A percentile compares a stretch with the other conserved stretches of the same genome.
Conservation (phyloP, 2,329 filamentous ascomycete genomes). For the Aspergillus fumigatiaffinis region DNA sequence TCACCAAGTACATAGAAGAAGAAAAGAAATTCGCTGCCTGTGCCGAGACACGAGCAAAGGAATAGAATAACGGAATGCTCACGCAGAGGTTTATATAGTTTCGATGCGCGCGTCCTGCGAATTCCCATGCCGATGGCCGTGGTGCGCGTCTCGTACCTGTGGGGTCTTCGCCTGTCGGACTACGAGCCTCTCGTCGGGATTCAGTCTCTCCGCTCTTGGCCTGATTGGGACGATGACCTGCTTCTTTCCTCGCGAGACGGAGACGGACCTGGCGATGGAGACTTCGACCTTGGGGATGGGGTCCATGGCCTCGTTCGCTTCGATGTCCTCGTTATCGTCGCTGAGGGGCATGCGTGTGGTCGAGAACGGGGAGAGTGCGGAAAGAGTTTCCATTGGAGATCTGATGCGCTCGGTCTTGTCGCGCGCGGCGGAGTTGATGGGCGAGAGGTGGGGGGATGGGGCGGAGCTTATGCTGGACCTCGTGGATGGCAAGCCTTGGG, state of each 20-base stretch:
- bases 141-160: conserved; percentile 24
- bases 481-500: conserved; percentile 10
- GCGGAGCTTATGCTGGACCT: conserved; percentile 8
- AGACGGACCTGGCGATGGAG: conserved; percentile 38
- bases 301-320: conserved; percentile 4
- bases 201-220: conserved; percentile 19
- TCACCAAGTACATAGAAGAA: background rate
- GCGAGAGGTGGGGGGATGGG: conserved; percentile 14
- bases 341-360: conserved; percentile 15
- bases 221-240: conserved; percentile 37
- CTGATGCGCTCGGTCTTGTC: conserved; percentile 10
- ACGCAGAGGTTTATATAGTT: conserved; percentile 9
- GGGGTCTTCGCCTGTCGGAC: conserved; percentile 25
- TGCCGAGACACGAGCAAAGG: background rate
- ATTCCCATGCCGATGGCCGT: conserved; percentile 27
- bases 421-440: conserved; percentile 8
- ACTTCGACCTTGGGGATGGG: conserved; percentile 27
- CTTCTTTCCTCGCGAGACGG: conserved; percentile 31
- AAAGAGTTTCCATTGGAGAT: conserved; percentile 14
- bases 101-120: conserved; percentile 34
- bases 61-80: background rate
- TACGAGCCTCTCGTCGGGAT: conserved; percentile 27
- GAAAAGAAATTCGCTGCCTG: background rate
- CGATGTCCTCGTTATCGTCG: conserved; percentile 10
- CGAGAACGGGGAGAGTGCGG: conserved; percentile 12